Evolutionary conservation across 2,329 filamentous ascomycete species (phyloP), one percentile per base, ranked within the genome.

Genomic region (Talaromyces sp.): DNA sequence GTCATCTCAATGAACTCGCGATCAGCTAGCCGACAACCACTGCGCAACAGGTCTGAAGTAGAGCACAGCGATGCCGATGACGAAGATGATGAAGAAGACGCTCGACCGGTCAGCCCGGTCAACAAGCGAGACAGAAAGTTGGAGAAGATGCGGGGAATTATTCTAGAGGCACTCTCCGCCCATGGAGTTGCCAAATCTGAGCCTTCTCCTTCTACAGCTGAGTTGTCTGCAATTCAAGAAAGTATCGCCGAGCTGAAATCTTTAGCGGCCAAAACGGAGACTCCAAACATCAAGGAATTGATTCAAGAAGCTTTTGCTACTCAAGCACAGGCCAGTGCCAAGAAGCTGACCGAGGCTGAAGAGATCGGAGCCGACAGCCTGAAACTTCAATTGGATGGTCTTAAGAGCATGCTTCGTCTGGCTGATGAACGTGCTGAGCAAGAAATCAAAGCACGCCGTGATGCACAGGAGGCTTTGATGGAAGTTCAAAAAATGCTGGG

Each of bases 21-120:
- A 58, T 79, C 81, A 27, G 84, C 85, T 11, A 84, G 80, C 59
- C 80, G 83, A 31, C 82, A 82, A 46, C 82, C 83, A 27, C 80
- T 84, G 65, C 85, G 86, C 66, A 91, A 87, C 72, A 75, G 85
- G 46, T 92, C 89, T 53, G 89, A 91, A 31, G 77, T 80, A 27
- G 77, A 76, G 58, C 87, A 95, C 61, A 97, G 93, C 71, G 94
- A 97, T 75, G 92, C 96, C 63, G 92, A 96, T 70, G 92, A 96
- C 70, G 92, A 95, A 65, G 92, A 96, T 24, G 90, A 83, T 43
- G 76, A 80, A 48, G 74, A 70, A 67, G 65, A 77, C 61, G 81
- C 85, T 70, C 87, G 90, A 56, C 89, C 89, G 6, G 82, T 87
- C 66, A 97, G 92, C 66, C 91, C 92, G 19, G 84, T 85, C 60